Percentiles rank a stretch among this genome's conserved stretches.
These are phyloP conservation scores for Melanopsichium pennsylvanicum DNA, from an alignment of 1,284 basidiomycete genomes.

Conservation along the genomic window DNA sequence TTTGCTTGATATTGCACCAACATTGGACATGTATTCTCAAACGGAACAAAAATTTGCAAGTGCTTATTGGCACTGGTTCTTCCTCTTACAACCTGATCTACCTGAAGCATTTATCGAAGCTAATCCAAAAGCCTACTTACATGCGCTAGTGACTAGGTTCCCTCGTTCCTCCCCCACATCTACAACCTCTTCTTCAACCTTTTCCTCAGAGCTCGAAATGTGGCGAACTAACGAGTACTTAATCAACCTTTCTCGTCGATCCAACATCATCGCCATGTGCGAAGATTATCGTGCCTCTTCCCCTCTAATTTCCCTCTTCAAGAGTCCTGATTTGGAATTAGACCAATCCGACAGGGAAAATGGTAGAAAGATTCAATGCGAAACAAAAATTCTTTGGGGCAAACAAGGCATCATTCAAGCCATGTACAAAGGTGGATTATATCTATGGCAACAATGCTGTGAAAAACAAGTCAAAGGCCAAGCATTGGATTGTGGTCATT, in stretches of 20 bases:
- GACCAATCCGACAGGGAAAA: conserved; percentile 57
- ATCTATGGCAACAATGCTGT: conserved; percentile 61
- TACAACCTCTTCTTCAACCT: neutral
- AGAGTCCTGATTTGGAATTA: conserved; percentile 64
- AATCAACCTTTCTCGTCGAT: conserved; percentile 9
- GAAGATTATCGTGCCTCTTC: conserved; percentile 67
- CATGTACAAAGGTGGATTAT: conserved; percentile 50
- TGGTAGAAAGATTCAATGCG: conserved; percentile 57
- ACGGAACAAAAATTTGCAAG: conserved; percentile 64
- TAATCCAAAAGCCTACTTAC: conserved; percentile 62
- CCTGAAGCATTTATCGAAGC: conserved; percentile 66
- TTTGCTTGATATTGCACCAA: conserved; percentile 61
- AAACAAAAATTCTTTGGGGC: conserved; percentile 65
- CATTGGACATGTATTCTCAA: conserved; percentile 65
- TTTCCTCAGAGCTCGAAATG: neutral
- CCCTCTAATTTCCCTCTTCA: no score
- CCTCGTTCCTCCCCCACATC: conserved; percentile 6
- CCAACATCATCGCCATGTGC: conserved; percentile 48
- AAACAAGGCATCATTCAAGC: conserved; percentile 63
- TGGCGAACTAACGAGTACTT: conserved; percentile 18
- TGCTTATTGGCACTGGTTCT: conserved; percentile 66
- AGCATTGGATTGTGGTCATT: conserved; percentile 65
- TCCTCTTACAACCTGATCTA: conserved; percentile 64
- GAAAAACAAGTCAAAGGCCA: conserved; percentile 50
- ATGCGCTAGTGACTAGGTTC: conserved; percentile 43